phyloP scores from a whole-genome alignment of 305 asterid species.

The Fraxinus angustifolia region DNA sequence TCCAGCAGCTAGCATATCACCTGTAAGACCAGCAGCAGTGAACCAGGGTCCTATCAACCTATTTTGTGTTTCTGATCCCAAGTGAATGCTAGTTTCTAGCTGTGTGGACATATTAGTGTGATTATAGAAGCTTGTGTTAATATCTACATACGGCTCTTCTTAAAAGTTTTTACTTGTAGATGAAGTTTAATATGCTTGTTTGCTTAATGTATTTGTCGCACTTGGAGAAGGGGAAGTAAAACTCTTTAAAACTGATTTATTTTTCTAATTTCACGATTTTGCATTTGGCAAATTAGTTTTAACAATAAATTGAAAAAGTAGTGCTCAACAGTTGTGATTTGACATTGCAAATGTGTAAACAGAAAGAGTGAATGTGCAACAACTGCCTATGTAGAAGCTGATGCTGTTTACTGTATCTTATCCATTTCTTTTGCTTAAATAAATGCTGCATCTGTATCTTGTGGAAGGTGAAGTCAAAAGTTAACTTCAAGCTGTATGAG shows the following conservation, averaged over 20 bases:
- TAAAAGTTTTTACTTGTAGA: neutral
- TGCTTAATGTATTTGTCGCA: neutral
- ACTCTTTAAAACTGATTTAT: neutral
- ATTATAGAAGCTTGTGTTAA: neutral
- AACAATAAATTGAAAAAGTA: neutral
- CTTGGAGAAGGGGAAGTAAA: neutral
- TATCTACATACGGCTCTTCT: neutral
- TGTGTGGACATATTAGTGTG: neutral
- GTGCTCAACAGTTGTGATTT: neutral
- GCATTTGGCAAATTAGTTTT: neutral
- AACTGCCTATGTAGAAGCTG: neutral
- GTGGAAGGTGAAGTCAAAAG: neutral
- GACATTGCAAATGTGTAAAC: neutral
- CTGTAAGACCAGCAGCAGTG: no score
- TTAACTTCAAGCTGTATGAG: neutral
- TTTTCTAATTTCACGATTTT: neutral
- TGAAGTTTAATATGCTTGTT: neutral
- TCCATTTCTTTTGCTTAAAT: neutral
- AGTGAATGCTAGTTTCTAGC: neutral
- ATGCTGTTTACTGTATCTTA: neutral
- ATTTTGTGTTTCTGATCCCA: neutral
- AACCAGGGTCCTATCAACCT: neutral
- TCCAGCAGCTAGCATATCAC: no score
- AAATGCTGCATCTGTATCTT: neutral
- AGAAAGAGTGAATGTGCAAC: neutral